phyloP scores from a whole-genome alignment of 176 grass and related monocot species.

The Microstegium vimineum region DNA sequence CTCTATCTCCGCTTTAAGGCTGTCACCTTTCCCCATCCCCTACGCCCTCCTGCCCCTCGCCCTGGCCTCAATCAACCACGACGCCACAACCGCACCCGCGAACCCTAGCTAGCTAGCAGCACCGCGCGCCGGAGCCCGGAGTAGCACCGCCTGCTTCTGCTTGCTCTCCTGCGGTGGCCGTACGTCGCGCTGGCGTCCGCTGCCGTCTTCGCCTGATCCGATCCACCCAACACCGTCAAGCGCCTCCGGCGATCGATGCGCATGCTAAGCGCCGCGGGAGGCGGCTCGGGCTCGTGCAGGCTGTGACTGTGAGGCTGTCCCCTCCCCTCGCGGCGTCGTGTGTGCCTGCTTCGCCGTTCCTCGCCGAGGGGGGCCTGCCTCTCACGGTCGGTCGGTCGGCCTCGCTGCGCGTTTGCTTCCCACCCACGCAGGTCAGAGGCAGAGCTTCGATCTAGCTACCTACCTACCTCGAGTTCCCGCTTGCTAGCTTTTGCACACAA shows the following conservation, averaged over 20 bases:
- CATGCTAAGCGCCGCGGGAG: not conserved
- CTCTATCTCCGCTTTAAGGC: slow-evolving; percentile 62
- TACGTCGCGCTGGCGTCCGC: too few relatives aligned
- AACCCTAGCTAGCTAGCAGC: slow-evolving; percentile 7
- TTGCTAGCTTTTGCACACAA: not conserved
- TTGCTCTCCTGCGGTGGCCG: not conserved
- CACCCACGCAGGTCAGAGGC: not conserved
- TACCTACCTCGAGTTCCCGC: not conserved
- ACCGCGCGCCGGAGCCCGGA: not conserved
- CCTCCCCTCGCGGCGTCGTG: not conserved
- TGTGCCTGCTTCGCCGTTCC: not conserved
- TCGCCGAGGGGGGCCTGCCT: not conserved
- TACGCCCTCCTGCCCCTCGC: not conserved
- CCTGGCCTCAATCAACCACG: slow-evolving; percentile 27
- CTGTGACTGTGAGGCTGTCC: not conserved
- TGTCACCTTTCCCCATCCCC: slow-evolving; percentile 54
- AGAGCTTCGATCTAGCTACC: not conserved
- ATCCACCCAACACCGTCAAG: not conserved
- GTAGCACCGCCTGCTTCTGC: not conserved
- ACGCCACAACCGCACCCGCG: not conserved
- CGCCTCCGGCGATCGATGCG: slow-evolving; percentile 13
- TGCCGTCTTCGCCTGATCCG: not conserved
- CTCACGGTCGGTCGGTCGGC: not conserved
- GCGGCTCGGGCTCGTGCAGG: not conserved
- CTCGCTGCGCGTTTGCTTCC: not conserved